Percentiles rank a stretch among this genome's conserved stretches.
phyloP scores from a whole-genome alignment of 2,329 filamentous ascomycete genomes.

The Cadophora sp. region DNA sequence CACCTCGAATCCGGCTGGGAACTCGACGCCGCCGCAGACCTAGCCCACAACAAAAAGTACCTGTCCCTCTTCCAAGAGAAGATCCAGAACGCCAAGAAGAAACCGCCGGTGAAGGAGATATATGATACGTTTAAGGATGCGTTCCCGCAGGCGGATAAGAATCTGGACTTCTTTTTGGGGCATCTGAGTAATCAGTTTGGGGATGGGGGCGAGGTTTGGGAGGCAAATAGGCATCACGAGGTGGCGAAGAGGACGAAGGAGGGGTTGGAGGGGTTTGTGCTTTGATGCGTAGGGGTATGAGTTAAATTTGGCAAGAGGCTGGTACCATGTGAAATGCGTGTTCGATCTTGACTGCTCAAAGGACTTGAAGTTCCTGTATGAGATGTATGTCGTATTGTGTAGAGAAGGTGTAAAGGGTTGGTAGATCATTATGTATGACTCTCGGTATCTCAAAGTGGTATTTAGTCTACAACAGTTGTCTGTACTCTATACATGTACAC shows the following conservation, averaged over 20 bases:
- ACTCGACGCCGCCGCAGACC: constrained; percentile 10
- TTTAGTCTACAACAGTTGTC: not conserved
- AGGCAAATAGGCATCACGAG: constrained; percentile 70
- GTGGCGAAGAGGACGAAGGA: constrained; percentile 71
- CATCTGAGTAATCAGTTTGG: constrained; percentile 24
- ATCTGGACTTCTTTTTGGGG: constrained; percentile 17
- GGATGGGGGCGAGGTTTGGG: constrained; percentile 63
- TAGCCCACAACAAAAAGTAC: constrained; percentile 15
- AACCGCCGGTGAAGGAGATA: constrained; percentile 15
- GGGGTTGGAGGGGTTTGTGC: constrained; percentile 67
- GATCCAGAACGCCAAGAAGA: constrained; percentile 13
- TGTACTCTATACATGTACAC: not conserved
- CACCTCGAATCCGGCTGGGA: constrained; percentile 12
- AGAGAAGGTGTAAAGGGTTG: not conserved
- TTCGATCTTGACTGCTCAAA: too few relatives aligned
- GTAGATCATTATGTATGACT: not conserved
- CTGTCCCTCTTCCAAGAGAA: constrained; percentile 19
- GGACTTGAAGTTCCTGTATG: too few relatives aligned
- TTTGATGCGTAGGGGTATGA: constrained; percentile 1
- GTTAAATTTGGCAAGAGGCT: too few relatives aligned
- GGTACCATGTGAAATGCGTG: too few relatives aligned
- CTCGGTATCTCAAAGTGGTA: not conserved
- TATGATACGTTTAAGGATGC: constrained; percentile 15
- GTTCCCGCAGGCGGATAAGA: constrained; percentile 14
- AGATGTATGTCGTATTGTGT: too few relatives aligned